Conservation (phyloP, 768 basidiomycete species). For the Leccinum barrowsii region DNA sequence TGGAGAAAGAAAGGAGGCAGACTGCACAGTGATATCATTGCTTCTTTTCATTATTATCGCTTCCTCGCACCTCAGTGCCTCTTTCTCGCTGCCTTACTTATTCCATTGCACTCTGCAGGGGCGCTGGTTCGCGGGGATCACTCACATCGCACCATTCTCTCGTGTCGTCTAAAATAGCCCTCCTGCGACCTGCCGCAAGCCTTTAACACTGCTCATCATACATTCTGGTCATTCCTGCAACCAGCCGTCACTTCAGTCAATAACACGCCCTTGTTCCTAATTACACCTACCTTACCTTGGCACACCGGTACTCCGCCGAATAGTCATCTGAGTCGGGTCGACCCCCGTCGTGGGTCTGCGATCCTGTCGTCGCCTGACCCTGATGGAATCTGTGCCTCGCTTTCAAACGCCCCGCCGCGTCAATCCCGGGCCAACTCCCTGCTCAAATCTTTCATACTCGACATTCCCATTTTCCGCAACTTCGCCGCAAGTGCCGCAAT, state of each 20-base stretch:
- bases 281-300: neutral
- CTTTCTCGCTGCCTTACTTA: neutral
- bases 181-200: neutral
- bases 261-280: neutral
- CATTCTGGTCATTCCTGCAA: neutral
- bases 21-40: neutral
- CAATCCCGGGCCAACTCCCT: neutral
- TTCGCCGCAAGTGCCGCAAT: slow-evolving; percentile 19
- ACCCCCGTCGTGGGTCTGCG: neutral
- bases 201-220: slow-evolving; percentile 6
- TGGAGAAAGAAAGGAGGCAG: slow-evolving; percentile 1
- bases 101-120: slow-evolving; percentile 1
- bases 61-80: slow-evolving; percentile 8
- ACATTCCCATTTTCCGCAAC: slow-evolving; percentile 11
- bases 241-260: neutral
- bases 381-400: slow-evolving; percentile 8
- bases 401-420: neutral
- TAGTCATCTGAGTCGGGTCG: neutral
- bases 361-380: slow-evolving; percentile 4
- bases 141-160: neutral
- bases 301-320: slow-evolving; percentile 1
- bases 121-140: slow-evolving; percentile 16
- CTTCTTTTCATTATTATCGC: slow-evolving; percentile 3
- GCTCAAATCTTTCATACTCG: neutral
- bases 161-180: neutral